Evolutionary conservation across 495 filamentous ascomycete species (phyloP), one percentile per base, ranked within the genome.

Genomic region (Aspergillus saccharolyticus): DNA sequence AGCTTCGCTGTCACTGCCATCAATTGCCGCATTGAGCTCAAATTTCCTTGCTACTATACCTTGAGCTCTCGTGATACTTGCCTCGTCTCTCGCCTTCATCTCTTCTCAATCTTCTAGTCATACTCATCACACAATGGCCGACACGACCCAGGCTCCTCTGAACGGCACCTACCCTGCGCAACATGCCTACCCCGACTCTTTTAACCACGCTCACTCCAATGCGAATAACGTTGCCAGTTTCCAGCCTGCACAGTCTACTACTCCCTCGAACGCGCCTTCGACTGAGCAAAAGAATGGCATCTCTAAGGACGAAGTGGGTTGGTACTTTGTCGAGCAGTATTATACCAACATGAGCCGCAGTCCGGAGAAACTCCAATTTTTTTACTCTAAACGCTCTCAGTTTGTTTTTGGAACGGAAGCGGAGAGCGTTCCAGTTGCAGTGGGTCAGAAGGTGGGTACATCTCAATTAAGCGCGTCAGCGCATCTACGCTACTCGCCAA

Each of bases 291-390:
- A 76, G 63, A 75, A 69, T 59, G 71, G 71, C 53, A 78, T 74
- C 60, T 70, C 77, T 45, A 95, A 94, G 71, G 89, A 92, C 72
- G 90, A 97, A 74, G 89, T 98, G 52, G 94, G 91, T 64, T 98
- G 94, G 94, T 97, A 91, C 73, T 98, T 98, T 62, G 94, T 97
- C 33, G 95, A 98, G 81, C 91, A 96, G 69, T 97, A 96, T 79
- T 98, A 98, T 73, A 97, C 90, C 59, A 98, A 90, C 60, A 80
- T 98, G 65, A 96, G 90, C 84, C 89, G 90, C 70, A 88, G 79
- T 58, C 94, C 95, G 16, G 92, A 96, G 64, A 96, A 93, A 74
- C 84, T 98, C 58, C 90, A 91, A 67, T 77, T 93, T 21, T 95
- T 90, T 79, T 93, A 95, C 73, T 82, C 85, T 61, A 90, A 89